A percentile compares a stretch with the other conserved stretches of the same genome.
These are phyloP conservation scores for Verticillium tricorpus DNA, from an alignment of 2,329 filamentous ascomycete genomes.

Conservation along the genomic window DNA sequence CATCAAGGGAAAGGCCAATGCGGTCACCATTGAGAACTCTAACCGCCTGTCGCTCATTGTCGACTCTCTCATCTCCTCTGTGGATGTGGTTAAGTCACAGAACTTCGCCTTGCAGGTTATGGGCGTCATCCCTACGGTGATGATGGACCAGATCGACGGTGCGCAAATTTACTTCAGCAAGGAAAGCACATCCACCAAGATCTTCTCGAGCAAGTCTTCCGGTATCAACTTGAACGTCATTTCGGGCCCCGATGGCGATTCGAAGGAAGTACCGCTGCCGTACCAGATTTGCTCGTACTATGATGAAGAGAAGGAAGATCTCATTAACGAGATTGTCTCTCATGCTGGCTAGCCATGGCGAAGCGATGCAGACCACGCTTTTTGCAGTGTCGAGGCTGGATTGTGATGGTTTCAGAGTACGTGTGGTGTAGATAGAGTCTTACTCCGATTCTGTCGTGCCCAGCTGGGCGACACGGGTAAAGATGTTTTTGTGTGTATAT, in stretches of 20 bases:
- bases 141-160: constrained; percentile 91
- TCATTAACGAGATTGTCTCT: constrained; percentile 93
- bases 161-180: constrained; percentile 82
- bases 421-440: not conserved
- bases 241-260: constrained; percentile 68
- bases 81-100: constrained; percentile 92
- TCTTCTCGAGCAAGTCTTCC: constrained; percentile 85
- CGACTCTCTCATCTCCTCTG: constrained; percentile 82
- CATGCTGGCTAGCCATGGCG: constrained; percentile 64
- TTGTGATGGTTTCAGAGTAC: not conserved
- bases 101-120: constrained; percentile 94
- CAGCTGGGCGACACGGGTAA: not conserved
- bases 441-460: not conserved
- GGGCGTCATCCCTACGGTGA: constrained; percentile 77
- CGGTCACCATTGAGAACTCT: constrained; percentile 93
- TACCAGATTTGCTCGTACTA: constrained; percentile 82
- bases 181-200: constrained; percentile 70
- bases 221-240: constrained; percentile 85
- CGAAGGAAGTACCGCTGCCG: constrained; percentile 80
- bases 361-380: not conserved
- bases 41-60: constrained; percentile 78
- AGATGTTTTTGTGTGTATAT: too few species aligned
- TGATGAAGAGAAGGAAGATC: constrained; percentile 63
- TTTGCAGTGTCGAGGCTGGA: not conserved
- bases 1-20: constrained; percentile 89